Percentiles rank a stretch among this genome's conserved stretches.
Conservation (phyloP, 352 stramenopile species). For the Phytophthora nicotianae region DNA sequence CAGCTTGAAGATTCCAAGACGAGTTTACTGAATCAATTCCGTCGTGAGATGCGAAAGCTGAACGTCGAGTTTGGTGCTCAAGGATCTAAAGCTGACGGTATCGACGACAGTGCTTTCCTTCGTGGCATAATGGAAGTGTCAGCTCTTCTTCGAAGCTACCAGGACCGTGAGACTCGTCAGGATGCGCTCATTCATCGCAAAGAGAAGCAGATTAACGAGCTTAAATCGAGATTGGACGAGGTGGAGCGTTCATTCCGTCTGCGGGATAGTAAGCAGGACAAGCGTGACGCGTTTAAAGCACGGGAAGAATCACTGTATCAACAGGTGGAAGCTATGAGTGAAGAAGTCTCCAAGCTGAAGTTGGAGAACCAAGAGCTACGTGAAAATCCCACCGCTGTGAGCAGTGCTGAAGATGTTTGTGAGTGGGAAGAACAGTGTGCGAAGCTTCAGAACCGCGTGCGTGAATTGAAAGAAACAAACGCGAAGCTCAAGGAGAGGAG, state of each 20-base stretch:
- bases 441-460: slow-evolving; percentile 53
- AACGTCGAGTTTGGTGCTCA: slow-evolving; percentile 38
- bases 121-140: slow-evolving; percentile 41
- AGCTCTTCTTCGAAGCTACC: slow-evolving; percentile 44
- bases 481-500: slow-evolving; percentile 52
- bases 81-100: slow-evolving; percentile 8
- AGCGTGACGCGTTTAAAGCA: slow-evolving; percentile 9
- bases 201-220: slow-evolving; percentile 47
- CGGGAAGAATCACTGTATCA: slow-evolving; percentile 25
- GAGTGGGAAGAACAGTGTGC: slow-evolving; percentile 51
- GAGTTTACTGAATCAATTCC: slow-evolving; percentile 39
- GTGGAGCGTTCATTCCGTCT: slow-evolving; percentile 24
- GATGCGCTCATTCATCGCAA: slow-evolving; percentile 50
- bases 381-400: slow-evolving; percentile 19
- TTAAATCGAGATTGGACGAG: slow-evolving; percentile 40
- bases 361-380: slow-evolving; percentile 59
- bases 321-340: slow-evolving; percentile 40
- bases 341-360: slow-evolving; percentile 54
- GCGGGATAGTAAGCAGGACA: slow-evolving; percentile 15
- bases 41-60: slow-evolving; percentile 49
- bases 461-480: slow-evolving; percentile 59
- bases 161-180: slow-evolving; percentile 51
- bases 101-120: slow-evolving; percentile 32
- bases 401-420: slow-evolving; percentile 6
- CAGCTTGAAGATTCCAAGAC: slow-evolving; percentile 46